Evolutionary conservation across 2,329 filamentous ascomycete genomes (phyloP), one percentile per base, ranked within the genome.

Genomic region (Aureobasidium sp.): DNA sequence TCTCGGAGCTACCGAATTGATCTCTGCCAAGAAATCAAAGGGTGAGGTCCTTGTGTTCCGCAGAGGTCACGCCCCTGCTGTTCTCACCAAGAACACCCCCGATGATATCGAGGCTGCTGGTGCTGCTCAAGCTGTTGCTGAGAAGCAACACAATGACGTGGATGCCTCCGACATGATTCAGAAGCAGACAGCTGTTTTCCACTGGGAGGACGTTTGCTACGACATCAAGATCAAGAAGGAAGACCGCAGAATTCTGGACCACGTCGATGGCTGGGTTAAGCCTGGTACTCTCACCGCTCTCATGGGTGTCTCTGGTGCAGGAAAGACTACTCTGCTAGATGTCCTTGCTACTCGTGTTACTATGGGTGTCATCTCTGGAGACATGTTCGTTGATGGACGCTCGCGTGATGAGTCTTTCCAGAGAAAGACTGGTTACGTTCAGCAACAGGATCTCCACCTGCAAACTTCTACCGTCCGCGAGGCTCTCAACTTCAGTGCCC

Each of bases 371-470:
- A 90, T 96, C 52, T 86, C 84, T 7, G 92, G 92, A 60, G 87
- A 93, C 68, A 94, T 96, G 87, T 76, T 91, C n/a, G 87, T 92
- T 8, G 88, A 92, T 67, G 89, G 89, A 1, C 81, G 79, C 41
- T 86, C 84, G 31, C 85, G 89, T 51, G 90, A 95, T 67, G 81
- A 82, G 47, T 91, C 88, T 0, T 96, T 96, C 82, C 91, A 96
- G 74, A 88, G 91, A 66, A 94, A 93, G 77, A 95, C 90, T 0
- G 91, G 91, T 53, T 96, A 96, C 68, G 91, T 92, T 39, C 90
- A 96, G 71, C 92, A 96, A 73, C 91, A 96, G 72, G 92, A 97
- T 82, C 81, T 96, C 15, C 92, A 96, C 72, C 80, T 95, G 47
- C 81, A 87, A 51, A 96, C 91, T 0, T 86, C 87, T 0, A 96